Conservation (phyloP, 768 basidiomycete species). For the Amanita rubescens region DNA sequence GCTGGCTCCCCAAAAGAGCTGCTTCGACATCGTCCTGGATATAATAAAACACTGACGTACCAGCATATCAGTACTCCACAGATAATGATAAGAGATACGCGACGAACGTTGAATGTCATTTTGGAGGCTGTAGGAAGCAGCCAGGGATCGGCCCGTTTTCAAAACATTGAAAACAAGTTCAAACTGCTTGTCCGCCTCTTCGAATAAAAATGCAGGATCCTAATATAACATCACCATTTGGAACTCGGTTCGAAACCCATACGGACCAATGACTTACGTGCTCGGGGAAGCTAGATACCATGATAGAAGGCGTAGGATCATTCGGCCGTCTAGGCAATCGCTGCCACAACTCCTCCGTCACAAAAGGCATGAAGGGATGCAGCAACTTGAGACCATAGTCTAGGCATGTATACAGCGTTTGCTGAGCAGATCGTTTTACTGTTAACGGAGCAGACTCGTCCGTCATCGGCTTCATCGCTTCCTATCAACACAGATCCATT, state of each 20-base stretch:
- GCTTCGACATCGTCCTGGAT: constrained; percentile 57
- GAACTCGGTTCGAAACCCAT: neutral
- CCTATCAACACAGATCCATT: constrained; percentile 38
- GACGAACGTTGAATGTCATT: constrained; percentile 71
- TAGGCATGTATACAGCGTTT: constrained; percentile 92
- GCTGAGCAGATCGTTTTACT: constrained; percentile 78
- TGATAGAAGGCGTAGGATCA: constrained; percentile 81
- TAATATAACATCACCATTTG: constrained; percentile 20
- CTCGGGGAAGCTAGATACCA: constrained; percentile 80
- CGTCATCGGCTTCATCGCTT: constrained; percentile 98
- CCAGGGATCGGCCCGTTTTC: constrained; percentile 74
- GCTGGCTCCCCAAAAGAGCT: constrained; percentile 62
- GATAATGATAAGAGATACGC: neutral
- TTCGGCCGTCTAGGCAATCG: constrained; percentile 80
- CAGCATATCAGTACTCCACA: constrained; percentile 4
- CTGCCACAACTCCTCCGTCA: constrained; percentile 99
- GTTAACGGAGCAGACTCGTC: constrained; percentile 61
- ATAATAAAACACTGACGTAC: constrained; percentile 64
- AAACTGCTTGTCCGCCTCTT: constrained; percentile 76
- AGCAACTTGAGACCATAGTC: constrained; percentile 85
- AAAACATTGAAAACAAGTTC: constrained; percentile 78
- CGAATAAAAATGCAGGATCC: constrained; percentile 55
- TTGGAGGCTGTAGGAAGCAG: constrained; percentile 85
- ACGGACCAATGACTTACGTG: constrained; percentile 44
- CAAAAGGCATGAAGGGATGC: constrained; percentile 99